Percentiles rank a stretch among this genome's conserved stretches.
Evolutionary conservation across 2,329 filamentous ascomycete genomes (phyloP).

Genomic region (Sporothrix curviconia): DNA sequence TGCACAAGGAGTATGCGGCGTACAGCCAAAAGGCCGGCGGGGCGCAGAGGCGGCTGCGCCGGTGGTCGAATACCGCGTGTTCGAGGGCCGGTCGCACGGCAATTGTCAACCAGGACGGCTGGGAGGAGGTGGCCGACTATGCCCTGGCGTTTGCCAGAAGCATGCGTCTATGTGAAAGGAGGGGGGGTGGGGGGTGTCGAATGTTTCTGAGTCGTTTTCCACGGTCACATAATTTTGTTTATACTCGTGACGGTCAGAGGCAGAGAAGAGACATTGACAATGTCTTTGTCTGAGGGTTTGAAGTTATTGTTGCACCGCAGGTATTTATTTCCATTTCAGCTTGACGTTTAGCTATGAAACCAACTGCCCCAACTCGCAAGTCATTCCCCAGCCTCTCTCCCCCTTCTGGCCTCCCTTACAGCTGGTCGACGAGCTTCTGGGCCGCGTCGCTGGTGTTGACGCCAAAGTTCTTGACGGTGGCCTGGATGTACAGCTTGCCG

Average conservation of each 20-base stretch:
- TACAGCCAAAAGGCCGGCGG: not conserved
- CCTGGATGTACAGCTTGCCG: conserved; percentile 41
- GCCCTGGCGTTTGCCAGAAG: not conserved
- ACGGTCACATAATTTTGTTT: too few relatives aligned
- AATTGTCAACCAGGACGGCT: not conserved
- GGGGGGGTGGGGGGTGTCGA: too few relatives aligned
- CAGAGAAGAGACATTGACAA: too few relatives aligned
- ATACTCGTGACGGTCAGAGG: too few relatives aligned
- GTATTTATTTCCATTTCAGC: too few relatives aligned
- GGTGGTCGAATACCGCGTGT: not conserved
- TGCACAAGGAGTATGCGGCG: not conserved
- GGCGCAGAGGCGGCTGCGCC: not conserved
- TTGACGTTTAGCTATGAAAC: too few relatives aligned
- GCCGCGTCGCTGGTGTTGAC: conserved; percentile 31
- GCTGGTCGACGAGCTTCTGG: conserved; percentile 30
- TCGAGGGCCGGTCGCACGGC: not conserved
- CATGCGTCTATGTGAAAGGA: not conserved
- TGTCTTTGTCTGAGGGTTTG: too few relatives aligned
- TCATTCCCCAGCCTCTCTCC: too few relatives aligned
- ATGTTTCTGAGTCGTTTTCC: too few relatives aligned
- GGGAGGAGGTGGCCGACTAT: not conserved
- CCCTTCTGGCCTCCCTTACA: too few relatives aligned
- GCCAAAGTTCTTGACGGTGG: conserved; percentile 26
- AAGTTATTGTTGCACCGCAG: too few relatives aligned
- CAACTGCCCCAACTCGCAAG: too few relatives aligned